Percentiles rank a stretch among this genome's conserved stretches.
These are phyloP conservation scores for Hapsidospora chrysogenum DNA, from an alignment of 495 filamentous ascomycete genomes.

Conservation along the genomic window DNA sequence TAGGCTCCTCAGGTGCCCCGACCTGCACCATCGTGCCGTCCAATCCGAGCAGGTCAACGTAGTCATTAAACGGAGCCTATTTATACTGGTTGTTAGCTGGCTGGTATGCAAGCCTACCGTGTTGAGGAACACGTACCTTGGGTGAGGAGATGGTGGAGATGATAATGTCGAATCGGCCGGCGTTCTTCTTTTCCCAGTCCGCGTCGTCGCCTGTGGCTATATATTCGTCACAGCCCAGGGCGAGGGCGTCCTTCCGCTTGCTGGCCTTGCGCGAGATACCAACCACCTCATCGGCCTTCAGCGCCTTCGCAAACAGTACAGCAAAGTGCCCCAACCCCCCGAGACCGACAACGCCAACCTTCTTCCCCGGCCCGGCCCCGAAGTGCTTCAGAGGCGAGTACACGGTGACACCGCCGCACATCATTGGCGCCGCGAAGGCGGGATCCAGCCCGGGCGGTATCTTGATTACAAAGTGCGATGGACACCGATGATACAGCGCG, in stretches of 20 bases:
- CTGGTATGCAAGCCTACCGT: slow-evolving; percentile 43
- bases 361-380: slow-evolving; percentile 60
- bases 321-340: slow-evolving; percentile 66
- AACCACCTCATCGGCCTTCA: slow-evolving; percentile 52
- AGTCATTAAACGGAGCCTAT: slow-evolving; percentile 65
- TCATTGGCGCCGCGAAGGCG: slow-evolving; percentile 64
- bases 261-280: slow-evolving; percentile 51
- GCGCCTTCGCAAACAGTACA: slow-evolving; percentile 51
- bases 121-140: slow-evolving; percentile 35
- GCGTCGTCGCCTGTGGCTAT: slow-evolving; percentile 46
- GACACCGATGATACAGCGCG: slow-evolving; percentile 31
- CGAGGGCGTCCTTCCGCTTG: slow-evolving; percentile 51
- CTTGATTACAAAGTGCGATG: slow-evolving; percentile 39
- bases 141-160: slow-evolving; percentile 36
- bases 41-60: slow-evolving; percentile 65
- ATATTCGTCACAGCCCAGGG: slow-evolving; percentile 57
- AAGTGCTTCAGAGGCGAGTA: slow-evolving; percentile 61
- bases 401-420: slow-evolving; percentile 74
- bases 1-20: slow-evolving; percentile 64
- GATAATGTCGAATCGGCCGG: slow-evolving; percentile 40
- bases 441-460: slow-evolving; percentile 62
- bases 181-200: slow-evolving; percentile 41
- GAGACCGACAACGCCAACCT: slow-evolving; percentile 54
- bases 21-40: slow-evolving; percentile 71
- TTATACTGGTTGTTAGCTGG: no score